phyloP scores from a whole-genome alignment of 768 basidiomycete genomes.

The Leccinum truebloodii region DNA sequence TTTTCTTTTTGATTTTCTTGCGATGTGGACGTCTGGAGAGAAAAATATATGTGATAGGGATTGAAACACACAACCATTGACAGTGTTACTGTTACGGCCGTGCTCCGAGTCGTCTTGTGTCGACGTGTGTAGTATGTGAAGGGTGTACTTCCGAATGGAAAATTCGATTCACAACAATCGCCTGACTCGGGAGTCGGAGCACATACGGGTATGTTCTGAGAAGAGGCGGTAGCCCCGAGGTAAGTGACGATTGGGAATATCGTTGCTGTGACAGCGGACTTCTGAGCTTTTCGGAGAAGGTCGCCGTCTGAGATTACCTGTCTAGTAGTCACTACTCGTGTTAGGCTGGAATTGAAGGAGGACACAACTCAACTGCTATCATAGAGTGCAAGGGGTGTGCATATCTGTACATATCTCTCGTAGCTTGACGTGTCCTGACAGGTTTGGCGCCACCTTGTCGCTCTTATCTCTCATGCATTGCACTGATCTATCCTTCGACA shows the following conservation, averaged over 20 bases:
- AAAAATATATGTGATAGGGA: background rate
- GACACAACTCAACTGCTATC: background rate
- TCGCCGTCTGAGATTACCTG: too few species aligned
- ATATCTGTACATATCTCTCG: background rate
- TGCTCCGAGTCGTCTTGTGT: too few species aligned
- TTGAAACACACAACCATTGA: too few species aligned
- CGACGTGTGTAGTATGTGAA: background rate
- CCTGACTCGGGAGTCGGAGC: background rate
- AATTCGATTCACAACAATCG: background rate
- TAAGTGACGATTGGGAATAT: background rate
- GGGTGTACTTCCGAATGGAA: background rate
- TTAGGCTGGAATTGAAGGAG: background rate
- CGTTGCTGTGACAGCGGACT: background rate
- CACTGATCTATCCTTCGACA: background rate
- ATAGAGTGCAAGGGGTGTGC: background rate
- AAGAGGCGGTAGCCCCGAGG: background rate
- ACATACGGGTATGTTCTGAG: background rate
- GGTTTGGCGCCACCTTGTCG: background rate
- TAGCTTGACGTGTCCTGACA: background rate
- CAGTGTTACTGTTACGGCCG: too few species aligned
- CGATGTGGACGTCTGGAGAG: too few species aligned
- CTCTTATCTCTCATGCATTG: slow-evolving; percentile 6
- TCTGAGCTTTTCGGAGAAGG: background rate
- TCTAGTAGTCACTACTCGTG: too few species aligned
- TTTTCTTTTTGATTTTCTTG: slow-evolving; percentile 12